Base-by-base conservation (phyloP, 2,329 filamentous ascomycete genomes). In the Colletotrichum lupini region DNA sequence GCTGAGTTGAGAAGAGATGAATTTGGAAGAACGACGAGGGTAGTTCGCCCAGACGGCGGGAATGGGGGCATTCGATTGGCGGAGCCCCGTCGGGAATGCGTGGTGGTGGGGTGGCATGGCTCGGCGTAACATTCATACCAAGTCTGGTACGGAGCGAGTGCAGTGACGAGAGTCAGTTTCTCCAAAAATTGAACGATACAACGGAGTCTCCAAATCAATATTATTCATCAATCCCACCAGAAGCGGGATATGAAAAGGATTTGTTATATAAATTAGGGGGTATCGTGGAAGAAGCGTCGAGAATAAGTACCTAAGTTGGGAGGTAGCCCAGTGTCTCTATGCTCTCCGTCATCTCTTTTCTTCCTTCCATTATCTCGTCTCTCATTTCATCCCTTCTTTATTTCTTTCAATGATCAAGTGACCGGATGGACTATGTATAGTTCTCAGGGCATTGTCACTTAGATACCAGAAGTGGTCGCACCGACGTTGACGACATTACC, bases 401-500 rank as follows among this genome's bases (percentile, higher is more conserved):
- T 11, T 49, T n/a, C 62, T 28, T 19, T 24, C 24, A 24, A 24
- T 24, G 24, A 24, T 24, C 24, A 24, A 24, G 24, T 24, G 24
- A 24, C 24, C 24, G 24, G 24, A 24, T 24, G 24, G 24, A 24
- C 24, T 24, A 24, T 24, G 24, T 24, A 24, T 24, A 24, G 24
- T 24, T 2, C 24, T 24, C 24, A 24, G 2, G 24, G 24, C 24
- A 24, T 24, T 24, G 24, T 3, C 24, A 24, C 1, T 24, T 24
- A 35, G 22, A 72, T 62, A 11, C 58, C 53, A 22, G 42, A 37
- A 1, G 42, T 56, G 5, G 70, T 60, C 60, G 37, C 46, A 46
- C 56, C 67, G 16, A 73, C 67, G 19, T 61, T 61, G 19, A 75
- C 1, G 2, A 75, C 76, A 12, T 77, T 76, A 16, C 76, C 76